Evolutionary conservation across 148 eudicot genomes (phyloP), one percentile per base, ranked within the genome.

Genomic region (Tetragonia tetragonoides): DNA sequence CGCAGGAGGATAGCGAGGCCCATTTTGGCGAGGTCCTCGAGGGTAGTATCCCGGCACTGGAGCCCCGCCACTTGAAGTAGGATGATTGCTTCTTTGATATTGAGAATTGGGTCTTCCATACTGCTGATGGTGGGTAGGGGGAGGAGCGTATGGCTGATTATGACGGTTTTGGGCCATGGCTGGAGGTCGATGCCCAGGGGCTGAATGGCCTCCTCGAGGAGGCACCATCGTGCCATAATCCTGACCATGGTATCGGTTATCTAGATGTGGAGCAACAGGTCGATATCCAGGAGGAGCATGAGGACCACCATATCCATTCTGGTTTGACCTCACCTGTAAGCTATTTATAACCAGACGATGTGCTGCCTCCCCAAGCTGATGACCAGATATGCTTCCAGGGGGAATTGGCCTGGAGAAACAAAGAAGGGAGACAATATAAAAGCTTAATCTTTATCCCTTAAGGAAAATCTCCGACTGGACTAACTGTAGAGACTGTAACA

Each of bases 311-410:
- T 72, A 68, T 73, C 80, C 82, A 47, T 71, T 84, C 42, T 76
- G 83, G 67, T 83, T 81, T 11, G 68, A 46, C 79, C 84, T 87
- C 37, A 40, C 3, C 72, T 85, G 93, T 82, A 95, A 87, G 84
- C 94, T 92, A 72, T 95, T 95, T 41, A 59, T 78, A 0, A 95
- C 91, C 41, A 92, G 85, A n/a, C 97, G 88, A 83, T 88, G 96
- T 49, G 99, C 97, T 39, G 94, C 99, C 59, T 91, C 90, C 6
- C 93, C 95, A 44, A 95, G 94, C 77, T 88, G 95, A 61, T 86
- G 85, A 18, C 99, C 99, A 51, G 94, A 85, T 72, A 86, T 78
- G 60, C 86, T 75, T 72, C 93, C 94, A 47, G 83, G 85, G 5
- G 86, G 82, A 46, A 84, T 83, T 28, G 80, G 87, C 85, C 93